These are phyloP conservation scores for Croton laevigatus DNA, from an alignment of 441 rosid genomes.

Conservation along the genomic window DNA sequence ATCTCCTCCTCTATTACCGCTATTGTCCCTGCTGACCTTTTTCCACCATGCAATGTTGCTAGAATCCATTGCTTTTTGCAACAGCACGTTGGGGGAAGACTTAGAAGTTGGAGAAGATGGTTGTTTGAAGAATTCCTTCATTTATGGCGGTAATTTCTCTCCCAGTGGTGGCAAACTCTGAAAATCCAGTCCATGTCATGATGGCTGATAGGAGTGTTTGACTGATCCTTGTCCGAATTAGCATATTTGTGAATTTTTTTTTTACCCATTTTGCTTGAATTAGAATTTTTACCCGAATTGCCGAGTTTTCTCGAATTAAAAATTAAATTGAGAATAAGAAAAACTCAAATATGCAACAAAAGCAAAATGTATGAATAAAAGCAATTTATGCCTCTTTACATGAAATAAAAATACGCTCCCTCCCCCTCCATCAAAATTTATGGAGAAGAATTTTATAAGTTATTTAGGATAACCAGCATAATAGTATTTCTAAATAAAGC, in stretches of 20 bases:
- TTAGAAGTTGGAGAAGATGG: constrained; percentile 32
- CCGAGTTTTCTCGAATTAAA: too few relatives aligned
- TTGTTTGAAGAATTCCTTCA: constrained; percentile 55
- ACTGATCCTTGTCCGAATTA: too few relatives aligned
- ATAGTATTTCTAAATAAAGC: not conserved
- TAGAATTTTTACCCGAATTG: too few relatives aligned
- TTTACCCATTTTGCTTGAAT: too few relatives aligned
- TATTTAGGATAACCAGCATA: not conserved
- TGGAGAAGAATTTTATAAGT: not conserved
- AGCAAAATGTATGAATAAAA: too few relatives aligned
- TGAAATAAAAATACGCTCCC: not conserved
- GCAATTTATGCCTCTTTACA: not conserved
- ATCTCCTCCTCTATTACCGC: constrained; percentile 19
- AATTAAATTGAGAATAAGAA: too few relatives aligned
- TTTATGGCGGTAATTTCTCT: constrained; percentile 37
- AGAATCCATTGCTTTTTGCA: constrained; percentile 42
- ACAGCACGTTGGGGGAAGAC: constrained; percentile 26
- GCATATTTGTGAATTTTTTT: too few relatives aligned
- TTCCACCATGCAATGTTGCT: constrained; percentile 45
- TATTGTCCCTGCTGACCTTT: constrained; percentile 11
- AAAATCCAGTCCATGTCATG: constrained; percentile 72
- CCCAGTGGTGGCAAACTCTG: constrained; percentile 41
- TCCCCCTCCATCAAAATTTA: not conserved
- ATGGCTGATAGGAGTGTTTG: too few relatives aligned
- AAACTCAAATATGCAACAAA: too few relatives aligned